Evolutionary conservation across 108 stramenopile species (phyloP), one percentile per base, ranked within the genome.

Genomic region (Fragilaria radians): DNA sequence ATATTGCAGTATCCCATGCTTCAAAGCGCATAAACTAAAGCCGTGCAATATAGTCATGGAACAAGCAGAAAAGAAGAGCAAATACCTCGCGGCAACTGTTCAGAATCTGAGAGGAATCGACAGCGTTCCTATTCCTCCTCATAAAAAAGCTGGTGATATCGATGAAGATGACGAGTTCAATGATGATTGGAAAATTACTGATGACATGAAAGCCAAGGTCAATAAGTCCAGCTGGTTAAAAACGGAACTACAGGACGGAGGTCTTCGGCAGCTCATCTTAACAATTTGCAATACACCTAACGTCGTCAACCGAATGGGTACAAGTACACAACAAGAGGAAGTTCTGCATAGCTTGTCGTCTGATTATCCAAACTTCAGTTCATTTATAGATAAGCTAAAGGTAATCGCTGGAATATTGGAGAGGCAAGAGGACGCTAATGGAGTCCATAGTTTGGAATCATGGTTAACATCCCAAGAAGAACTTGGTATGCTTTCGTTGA

Each of bases 1-100:
- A 28, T 91, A 83, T 60, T 91, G 89, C 63, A 81, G 76, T 52
- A 83, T 91, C 24, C 68, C 58, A 46, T 91, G 89, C 51, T 91
- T 80, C 31, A 75, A 70, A 50, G 62, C 75, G 52, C 89, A 91
- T 71, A 91, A 85, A 65, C 58, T 61, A 25, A 57, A 65, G 23
- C 58, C 63, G 32, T 76, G 33, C 14, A 14, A 14, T 34, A n/a
- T n/a, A 0, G 47, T 26, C 29, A 28, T 1, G 21, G 28, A 26
- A 68, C 74, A 36, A 70, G 2, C 14, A 21, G 3, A 68, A 31
- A 53, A 31, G 54, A 45, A 45, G 36, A 55, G 33, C 25, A 52
- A 64, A 56, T 64, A 64, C 51, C 28, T 64, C 2, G 2, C 52
- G n/a, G 28, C 63, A 17, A 36, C 54, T 55, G 18, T 7, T 22